Base-by-base conservation (phyloP, 768 basidiomycete species). In the Podaxis sp. region DNA sequence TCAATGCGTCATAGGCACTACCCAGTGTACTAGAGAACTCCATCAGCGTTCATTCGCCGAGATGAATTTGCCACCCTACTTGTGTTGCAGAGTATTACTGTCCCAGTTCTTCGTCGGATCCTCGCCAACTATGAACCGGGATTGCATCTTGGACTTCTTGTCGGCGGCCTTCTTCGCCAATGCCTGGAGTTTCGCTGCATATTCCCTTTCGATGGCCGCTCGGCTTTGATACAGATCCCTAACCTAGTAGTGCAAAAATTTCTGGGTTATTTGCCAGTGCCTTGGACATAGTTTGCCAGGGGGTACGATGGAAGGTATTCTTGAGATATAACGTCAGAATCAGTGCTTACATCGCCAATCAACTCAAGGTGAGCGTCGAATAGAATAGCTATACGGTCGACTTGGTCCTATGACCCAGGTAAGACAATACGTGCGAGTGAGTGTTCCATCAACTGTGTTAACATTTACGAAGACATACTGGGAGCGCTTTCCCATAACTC, bases 201-300 rank as follows among this genome's bases (percentile, higher is more conserved):
- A 94, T 71, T 95, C 92, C 56, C 88, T 85, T 73, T 95, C 93
- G 11, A 94, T 76, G 6, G 78, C 81, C 10, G 77, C 85, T 50
- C 87, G 83, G 56, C 88, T 88, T 48, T 78, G 77, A 69, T 91
- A 88, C 55, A 94, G 67, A 50, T 93, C 91, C 62, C 89, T 85
- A 58, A 90, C 83, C 92, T 93, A 66, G 2, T 37, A 10, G 13
- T 38, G 6, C 20, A 58, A 44, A 44, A 20, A 33, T 28, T 26
- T 48, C 53, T 38, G 24, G 38, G 20, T 63, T 24, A 59, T 54
- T 12, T 5, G 30, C 17, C 20, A 40, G 38, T 40, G 48, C 33
- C 54, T 60, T 49, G 58, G 49, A 40, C 49, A 60, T 20, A 46
- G 44, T 17, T 46, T 46, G 15, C 17, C 17, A 20, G 20, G 15